phyloP scores from a whole-genome alignment of 1,284 basidiomycete species.

The Sporisorium iseilematis-ciliati region DNA sequence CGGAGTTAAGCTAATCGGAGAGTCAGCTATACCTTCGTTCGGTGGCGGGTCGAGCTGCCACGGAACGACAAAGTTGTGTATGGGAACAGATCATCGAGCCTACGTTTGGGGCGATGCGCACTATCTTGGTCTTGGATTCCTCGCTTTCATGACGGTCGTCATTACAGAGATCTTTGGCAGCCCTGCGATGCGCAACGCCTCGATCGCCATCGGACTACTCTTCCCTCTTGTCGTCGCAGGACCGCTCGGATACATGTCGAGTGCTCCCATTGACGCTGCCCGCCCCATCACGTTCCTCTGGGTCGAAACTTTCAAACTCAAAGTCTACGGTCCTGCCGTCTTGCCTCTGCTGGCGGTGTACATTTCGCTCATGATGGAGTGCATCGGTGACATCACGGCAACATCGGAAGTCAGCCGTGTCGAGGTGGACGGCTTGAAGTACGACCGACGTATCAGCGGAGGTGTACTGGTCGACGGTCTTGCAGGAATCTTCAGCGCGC shows the following conservation, averaged over 20 bases:
- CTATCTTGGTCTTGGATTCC: constrained; percentile 86
- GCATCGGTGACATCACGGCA: constrained; percentile 87
- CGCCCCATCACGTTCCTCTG: constrained; percentile 70
- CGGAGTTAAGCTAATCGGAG: constrained; percentile 80
- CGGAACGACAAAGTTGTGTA: constrained; percentile 74
- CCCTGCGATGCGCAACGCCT: constrained; percentile 80
- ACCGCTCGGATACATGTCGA: constrained; percentile 55
- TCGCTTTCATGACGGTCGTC: constrained; percentile 82
- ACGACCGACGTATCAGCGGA: constrained; percentile 85
- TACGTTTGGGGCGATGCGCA: constrained; percentile 79
- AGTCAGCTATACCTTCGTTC: constrained; percentile 81
- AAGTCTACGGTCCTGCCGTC: constrained; percentile 83
- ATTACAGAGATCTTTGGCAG: constrained; percentile 79
- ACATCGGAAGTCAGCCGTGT: constrained; percentile 83
- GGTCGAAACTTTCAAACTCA: constrained; percentile 83
- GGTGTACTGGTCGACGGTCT: constrained; percentile 81
- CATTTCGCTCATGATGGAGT: constrained; percentile 77
- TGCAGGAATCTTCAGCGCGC: constrained; percentile 76
- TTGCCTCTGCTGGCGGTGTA: constrained; percentile 86
- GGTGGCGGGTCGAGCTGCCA: constrained; percentile 79
- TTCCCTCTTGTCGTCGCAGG: constrained; percentile 59
- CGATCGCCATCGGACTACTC: constrained; percentile 69
- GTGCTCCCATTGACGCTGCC: constrained; percentile 47
- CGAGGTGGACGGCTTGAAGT: constrained; percentile 70
- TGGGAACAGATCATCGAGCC: constrained; percentile 73